Conservation (phyloP, 176 grass and related monocot species). For the Phyllostachys edulis region DNA sequence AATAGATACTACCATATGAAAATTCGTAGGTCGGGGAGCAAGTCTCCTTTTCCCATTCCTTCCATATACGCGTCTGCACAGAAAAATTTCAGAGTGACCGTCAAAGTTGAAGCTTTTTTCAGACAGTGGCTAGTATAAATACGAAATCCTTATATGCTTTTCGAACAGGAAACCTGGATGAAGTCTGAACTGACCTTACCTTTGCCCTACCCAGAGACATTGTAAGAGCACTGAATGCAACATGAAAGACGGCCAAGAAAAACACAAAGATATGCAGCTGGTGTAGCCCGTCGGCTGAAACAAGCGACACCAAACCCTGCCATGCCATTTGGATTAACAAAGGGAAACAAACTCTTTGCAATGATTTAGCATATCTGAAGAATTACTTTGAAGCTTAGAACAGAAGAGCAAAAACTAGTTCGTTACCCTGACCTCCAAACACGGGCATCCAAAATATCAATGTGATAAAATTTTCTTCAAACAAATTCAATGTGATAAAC, state of each 20-base stretch:
- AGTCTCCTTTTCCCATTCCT: slow-evolving; percentile 87
- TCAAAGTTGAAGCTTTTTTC: background rate
- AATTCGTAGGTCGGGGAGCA: slow-evolving; percentile 57
- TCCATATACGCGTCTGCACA: slow-evolving; percentile 76
- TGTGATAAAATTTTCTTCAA: background rate
- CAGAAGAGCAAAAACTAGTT: background rate
- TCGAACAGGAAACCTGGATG: background rate
- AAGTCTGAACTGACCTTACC: slow-evolving; percentile 31
- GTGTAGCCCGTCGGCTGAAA: slow-evolving; percentile 65
- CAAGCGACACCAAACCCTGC: slow-evolving; percentile 76
- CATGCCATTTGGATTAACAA: slow-evolving; percentile 4
- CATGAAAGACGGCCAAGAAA: slow-evolving; percentile 87
- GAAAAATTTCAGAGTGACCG: slow-evolving; percentile 17
- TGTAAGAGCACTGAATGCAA: slow-evolving; percentile 61
- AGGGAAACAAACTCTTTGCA: background rate
- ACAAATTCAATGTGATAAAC: background rate
- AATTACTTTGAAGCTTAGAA: background rate
- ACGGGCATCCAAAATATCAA: background rate
- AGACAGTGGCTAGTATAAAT: background rate
- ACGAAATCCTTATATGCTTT: background rate
- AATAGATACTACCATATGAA: slow-evolving; percentile 43
- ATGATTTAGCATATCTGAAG: background rate
- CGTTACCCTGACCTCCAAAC: background rate
- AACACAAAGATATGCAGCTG: slow-evolving; percentile 90
- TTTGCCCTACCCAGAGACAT: slow-evolving; percentile 85